Evolutionary conservation across 306 rosid genomes (phyloP).

Genomic region (Lathyrus tuberosus): DNA sequence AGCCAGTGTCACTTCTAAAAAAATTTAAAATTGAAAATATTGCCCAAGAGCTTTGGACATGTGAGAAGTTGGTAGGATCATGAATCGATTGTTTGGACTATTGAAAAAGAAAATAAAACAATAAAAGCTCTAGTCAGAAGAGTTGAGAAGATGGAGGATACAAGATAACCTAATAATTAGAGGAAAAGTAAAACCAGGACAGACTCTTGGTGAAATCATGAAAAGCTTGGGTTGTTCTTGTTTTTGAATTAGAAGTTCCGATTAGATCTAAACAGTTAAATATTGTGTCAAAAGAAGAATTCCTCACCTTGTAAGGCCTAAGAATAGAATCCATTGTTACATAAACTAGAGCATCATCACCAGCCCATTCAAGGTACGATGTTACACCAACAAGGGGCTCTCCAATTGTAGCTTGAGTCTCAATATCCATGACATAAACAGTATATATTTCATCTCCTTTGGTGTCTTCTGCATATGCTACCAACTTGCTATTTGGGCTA

Average conservation of each 20-base stretch:
- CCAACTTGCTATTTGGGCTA: constrained; percentile 77
- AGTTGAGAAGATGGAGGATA: constrained; percentile 3
- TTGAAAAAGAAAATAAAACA: neutral
- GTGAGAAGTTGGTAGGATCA: constrained; percentile 15
- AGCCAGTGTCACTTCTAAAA: constrained; percentile 15
- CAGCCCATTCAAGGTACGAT: constrained; percentile 73
- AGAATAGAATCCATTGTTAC: constrained; percentile 84
- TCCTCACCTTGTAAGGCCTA: constrained; percentile 82
- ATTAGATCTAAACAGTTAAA: constrained; percentile 6
- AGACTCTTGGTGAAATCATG: constrained; percentile 15
- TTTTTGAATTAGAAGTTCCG: constrained; percentile 24
- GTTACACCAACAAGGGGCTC: constrained; percentile 63
- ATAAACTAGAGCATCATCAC: constrained; percentile 67
- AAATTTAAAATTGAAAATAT: constrained; percentile 5
- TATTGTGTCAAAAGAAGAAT: constrained; percentile 16
- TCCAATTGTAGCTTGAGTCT: constrained; percentile 65
- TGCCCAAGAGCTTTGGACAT: constrained; percentile 2
- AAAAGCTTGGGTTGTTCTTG: neutral
- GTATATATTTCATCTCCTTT: constrained; percentile 93
- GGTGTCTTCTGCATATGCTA: constrained; percentile 92
- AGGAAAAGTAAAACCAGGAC: neutral
- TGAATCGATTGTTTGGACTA: neutral
- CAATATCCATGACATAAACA: constrained; percentile 69
- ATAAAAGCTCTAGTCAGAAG: neutral
- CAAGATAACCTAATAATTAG: constrained; percentile 1